phyloP scores from a whole-genome alignment of 75 land plant species.

The Ceratopteris richardii region DNA sequence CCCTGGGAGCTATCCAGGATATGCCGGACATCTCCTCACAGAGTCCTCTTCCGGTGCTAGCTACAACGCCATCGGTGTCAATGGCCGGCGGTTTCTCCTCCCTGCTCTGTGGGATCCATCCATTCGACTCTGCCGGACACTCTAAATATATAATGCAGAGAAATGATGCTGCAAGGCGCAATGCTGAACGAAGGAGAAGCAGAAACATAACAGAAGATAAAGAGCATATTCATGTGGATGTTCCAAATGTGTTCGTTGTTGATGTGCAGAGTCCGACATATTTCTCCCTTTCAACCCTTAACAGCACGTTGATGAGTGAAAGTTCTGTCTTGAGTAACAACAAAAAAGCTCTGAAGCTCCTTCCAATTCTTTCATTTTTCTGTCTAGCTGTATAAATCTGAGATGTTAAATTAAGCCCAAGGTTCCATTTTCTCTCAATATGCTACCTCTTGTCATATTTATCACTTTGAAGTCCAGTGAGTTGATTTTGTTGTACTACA shows the following conservation, averaged over 20 bases:
- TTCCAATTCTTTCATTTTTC: background rate
- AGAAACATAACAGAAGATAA: no score
- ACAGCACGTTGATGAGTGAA: no score
- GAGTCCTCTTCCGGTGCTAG: slow-evolving; percentile 15
- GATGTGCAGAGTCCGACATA: no score
- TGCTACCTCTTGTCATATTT: no score
- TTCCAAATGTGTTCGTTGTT: no score
- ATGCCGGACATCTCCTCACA: slow-evolving; percentile 15
- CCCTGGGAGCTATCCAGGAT: slow-evolving; percentile 17
- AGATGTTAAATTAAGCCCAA: background rate
- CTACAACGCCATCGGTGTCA: slow-evolving; percentile 20
- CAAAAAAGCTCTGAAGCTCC: background rate
- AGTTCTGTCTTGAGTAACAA: background rate
- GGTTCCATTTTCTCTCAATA: background rate
- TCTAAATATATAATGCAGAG: no score
- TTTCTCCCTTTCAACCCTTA: no score
- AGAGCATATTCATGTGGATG: no score
- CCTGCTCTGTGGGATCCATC: slow-evolving; percentile 18
- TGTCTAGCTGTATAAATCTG: background rate
- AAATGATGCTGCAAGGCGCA: no score
- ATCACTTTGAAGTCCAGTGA: no score
- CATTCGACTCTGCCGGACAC: background rate
- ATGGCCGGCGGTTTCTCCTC: slow-evolving; percentile 14
- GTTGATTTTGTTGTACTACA: no score
- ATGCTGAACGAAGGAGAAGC: no score